Conservation (phyloP, 768 basidiomycete species). For the Cyathus striatus region DNA sequence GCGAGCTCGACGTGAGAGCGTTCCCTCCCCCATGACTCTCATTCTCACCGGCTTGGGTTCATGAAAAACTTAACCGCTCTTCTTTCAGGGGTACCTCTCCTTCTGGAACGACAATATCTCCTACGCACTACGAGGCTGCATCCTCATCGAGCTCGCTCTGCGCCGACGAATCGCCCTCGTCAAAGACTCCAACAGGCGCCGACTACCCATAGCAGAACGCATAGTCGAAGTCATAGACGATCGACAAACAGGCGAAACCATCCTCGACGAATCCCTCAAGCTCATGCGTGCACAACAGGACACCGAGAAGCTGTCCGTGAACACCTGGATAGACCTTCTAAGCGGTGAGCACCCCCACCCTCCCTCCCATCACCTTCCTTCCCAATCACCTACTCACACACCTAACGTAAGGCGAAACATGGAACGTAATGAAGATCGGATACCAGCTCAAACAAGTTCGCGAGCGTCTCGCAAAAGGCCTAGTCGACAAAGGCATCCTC, state of each 20-base stretch:
- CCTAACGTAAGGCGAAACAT: constrained; percentile 77
- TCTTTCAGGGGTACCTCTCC: constrained; percentile 75
- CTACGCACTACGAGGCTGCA: constrained; percentile 97
- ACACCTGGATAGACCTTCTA: constrained; percentile 92
- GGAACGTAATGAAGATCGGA: constrained; percentile 99
- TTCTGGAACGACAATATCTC: constrained; percentile 99
- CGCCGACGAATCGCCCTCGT: constrained; percentile 90
- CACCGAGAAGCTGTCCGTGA: constrained; percentile 71
- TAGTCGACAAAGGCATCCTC: constrained; percentile 98
- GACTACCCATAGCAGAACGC: constrained; percentile 74
- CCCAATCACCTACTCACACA: neutral
- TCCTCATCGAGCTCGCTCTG: constrained; percentile 95
- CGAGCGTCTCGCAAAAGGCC: constrained; percentile 93
- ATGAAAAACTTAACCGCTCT: no score
- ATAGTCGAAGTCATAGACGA: constrained; percentile 91
- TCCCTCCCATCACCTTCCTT: neutral
- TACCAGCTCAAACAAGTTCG: constrained; percentile 98
- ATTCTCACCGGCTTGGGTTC: no score
- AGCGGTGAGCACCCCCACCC: constrained; percentile 58
- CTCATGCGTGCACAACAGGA: constrained; percentile 90
- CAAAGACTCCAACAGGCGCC: constrained; percentile 71
- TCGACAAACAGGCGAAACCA: constrained; percentile 90
- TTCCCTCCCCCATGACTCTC: no score
- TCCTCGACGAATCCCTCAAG: constrained; percentile 91
- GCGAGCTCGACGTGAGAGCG: no score